Percentiles rank a stretch among this genome's conserved stretches.
Evolutionary conservation across 176 grass and related monocot species (phyloP).

Genomic region (Carex kokanica): DNA sequence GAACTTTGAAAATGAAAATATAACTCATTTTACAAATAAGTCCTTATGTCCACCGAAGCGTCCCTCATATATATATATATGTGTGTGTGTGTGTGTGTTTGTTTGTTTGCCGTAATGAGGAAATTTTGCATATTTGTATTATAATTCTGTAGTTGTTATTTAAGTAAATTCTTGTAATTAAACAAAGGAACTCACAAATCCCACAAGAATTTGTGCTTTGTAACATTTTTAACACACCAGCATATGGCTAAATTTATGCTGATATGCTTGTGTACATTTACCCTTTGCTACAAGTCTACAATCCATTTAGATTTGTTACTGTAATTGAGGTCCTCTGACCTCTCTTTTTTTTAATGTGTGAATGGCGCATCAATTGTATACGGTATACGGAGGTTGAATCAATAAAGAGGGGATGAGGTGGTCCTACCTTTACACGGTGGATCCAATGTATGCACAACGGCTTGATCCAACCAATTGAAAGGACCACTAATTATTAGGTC

Average conservation of each 20-base stretch:
- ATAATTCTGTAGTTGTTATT: background rate
- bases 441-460: background rate
- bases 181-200: background rate
- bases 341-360: background rate
- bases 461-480: slow-evolving; percentile 6
- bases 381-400: background rate
- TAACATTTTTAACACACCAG: background rate
- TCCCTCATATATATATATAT: too few species aligned
- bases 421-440: background rate
- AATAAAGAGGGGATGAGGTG: background rate
- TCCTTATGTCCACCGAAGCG: too few species aligned
- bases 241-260: background rate
- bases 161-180: too few species aligned
- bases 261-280: background rate
- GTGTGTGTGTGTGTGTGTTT: too few species aligned
- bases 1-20: too few species aligned
- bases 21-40: too few species aligned
- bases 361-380: background rate
- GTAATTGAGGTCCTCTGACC: background rate
- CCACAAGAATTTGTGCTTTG: background rate
- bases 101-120: background rate
- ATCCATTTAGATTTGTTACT: background rate
- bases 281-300: background rate
- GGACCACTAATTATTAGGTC: slow-evolving; percentile 3
- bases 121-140: background rate